A percentile compares a stretch with the other conserved stretches of the same genome.
Evolutionary conservation across 495 filamentous ascomycete species (phyloP).

Genomic region (Talaromyces borbonicus): DNA sequence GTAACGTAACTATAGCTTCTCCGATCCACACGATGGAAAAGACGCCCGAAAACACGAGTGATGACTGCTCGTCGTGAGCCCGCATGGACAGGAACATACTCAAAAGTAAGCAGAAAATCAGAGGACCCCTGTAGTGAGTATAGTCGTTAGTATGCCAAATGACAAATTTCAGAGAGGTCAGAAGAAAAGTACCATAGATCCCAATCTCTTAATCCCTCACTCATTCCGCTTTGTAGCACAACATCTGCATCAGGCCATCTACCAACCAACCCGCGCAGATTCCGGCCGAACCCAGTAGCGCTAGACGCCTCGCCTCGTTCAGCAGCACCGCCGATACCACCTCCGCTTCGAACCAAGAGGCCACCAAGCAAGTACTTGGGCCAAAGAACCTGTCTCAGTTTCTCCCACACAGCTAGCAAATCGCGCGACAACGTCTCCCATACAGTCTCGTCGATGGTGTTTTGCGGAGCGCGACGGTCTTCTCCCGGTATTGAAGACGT

Average conservation of each 20-base stretch:
- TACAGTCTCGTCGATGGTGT: slow-evolving; percentile 94
- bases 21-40: slow-evolving; percentile 96
- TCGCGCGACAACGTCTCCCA: slow-evolving; percentile 93
- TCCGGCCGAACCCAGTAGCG: slow-evolving; percentile 44
- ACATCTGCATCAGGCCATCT: slow-evolving; percentile 64
- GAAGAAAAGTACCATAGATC: slow-evolving; percentile 65
- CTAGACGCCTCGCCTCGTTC: slow-evolving; percentile 52
- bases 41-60: slow-evolving; percentile 85
- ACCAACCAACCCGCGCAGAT: slow-evolving; percentile 55
- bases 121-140: slow-evolving; percentile 54
- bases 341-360: slow-evolving; percentile 52
- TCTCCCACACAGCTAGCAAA: slow-evolving; percentile 86
- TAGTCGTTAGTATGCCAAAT: slow-evolving; percentile 10
- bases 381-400: slow-evolving; percentile 96
- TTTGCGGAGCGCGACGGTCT: slow-evolving; percentile 82
- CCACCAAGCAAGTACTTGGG: slow-evolving; percentile 85
- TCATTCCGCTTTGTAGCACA: slow-evolving; percentile 71
- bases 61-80: slow-evolving; percentile 66
- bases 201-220: slow-evolving; percentile 83
- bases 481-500: slow-evolving; percentile 86
- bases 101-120: slow-evolving; percentile 84
- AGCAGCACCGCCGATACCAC: slow-evolving; percentile 58
- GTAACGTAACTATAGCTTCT: slow-evolving; percentile 92
- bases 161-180: background rate
- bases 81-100: slow-evolving; percentile 75